phyloP scores from a whole-genome alignment of 1,139 yeast species.

The Hemisphaericaspora xylofermentans region DNA sequence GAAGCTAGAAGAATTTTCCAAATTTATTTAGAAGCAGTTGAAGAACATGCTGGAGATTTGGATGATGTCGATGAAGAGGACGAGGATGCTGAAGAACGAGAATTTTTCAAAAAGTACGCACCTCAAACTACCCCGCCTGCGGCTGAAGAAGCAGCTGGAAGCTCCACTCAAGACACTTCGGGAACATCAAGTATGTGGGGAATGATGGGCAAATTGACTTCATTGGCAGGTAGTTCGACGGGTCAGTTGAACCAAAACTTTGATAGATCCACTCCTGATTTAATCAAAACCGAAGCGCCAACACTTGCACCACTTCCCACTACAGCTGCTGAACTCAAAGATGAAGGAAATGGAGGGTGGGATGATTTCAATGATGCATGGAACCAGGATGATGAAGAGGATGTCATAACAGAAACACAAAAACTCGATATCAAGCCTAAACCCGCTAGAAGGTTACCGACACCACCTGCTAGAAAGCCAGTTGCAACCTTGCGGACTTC shows the following conservation, averaged over 20 bases:
- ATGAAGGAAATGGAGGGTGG: conserved; percentile 12
- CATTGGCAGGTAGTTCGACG: conserved; percentile 23
- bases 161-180: not conserved
- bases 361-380: conserved; percentile 19
- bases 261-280: conserved; percentile 44
- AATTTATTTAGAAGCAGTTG: conserved; percentile 62
- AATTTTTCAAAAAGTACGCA: conserved; percentile 34
- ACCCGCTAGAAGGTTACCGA: conserved; percentile 11
- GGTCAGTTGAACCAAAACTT: conserved; percentile 40
- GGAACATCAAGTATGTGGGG: conserved; percentile 36
- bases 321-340: conserved; percentile 12
- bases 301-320: conserved; percentile 17
- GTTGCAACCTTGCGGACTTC: conserved; percentile 4
- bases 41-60: conserved; percentile 56
- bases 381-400: conserved; percentile 9
- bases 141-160: conserved; percentile 1
- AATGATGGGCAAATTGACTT: conserved; percentile 37
- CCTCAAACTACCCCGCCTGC: conserved; percentile 14
- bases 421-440: conserved; percentile 9
- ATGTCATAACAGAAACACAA: conserved; percentile 11
- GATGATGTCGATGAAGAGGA: conserved; percentile 50
- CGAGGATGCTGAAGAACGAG: conserved; percentile 32
- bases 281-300: conserved; percentile 30
- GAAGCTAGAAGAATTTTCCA: conserved; percentile 73
- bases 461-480: conserved; percentile 10